Base-by-base conservation (phyloP, 306 rosid species). In the Cicer arietinum region DNA sequence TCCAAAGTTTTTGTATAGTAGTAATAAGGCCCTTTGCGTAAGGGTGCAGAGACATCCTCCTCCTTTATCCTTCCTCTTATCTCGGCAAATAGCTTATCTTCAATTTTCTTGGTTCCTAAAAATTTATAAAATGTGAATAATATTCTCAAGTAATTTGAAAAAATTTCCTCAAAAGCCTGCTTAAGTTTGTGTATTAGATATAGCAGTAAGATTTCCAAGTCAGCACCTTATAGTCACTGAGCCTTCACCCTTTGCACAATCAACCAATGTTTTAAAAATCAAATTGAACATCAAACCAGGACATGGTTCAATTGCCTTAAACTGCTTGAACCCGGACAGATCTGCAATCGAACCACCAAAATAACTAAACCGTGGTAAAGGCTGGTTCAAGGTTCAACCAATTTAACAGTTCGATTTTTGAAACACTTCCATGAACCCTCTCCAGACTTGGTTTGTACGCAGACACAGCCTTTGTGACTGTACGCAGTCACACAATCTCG, bases 41-140 rank as follows among this genome's bases (percentile, higher is more conserved):
- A 40, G 45, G 98, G 97, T 6, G 87, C 96, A 67, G 96, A 65
- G 6, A 89, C 17, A 67, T 94, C 97, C 10, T 90, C 97, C 86
- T 94, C 94, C 79, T 91, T 87, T 73, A 94, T 89, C 83, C 98
- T 86, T 41, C 90, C 97, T 77, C 78, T 84, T 39, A 94, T 91
- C 85, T 91, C 98, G 30, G 71, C 77, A 76, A 79, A 94, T 71
- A 94, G 87, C 81, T 88, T 73, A 9, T 86, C 88, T 85, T 94
- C 91, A 60, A 88, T 74, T 65, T 79, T 51, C 76, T 87, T 90
- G 41, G 94, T 85, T 73, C 89, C 98, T 91, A 83, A 8, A 77
- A 41, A 45, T 58, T 67, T n/a, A 44, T 47, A 62, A 68, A 54
- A 30, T 5, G 18, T 2, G n/a, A 6, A 41, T 44, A 59, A 30